Evolutionary conservation across 177 flowering plant genomes (phyloP).

Genomic region (Tripterygium wilfordii): DNA sequence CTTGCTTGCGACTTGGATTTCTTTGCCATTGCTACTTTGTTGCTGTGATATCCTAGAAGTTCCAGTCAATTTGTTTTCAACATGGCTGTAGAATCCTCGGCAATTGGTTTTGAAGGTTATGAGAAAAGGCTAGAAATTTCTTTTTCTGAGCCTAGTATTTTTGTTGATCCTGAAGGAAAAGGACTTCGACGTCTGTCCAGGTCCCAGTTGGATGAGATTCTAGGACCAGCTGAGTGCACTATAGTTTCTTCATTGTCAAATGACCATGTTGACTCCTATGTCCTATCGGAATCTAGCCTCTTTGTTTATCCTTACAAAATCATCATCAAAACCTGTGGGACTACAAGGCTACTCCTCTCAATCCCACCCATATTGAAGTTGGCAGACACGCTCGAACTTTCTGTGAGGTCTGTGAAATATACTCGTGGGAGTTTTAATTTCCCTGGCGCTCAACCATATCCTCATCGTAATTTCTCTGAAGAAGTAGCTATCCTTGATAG

Average conservation of each 20-base stretch:
- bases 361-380: conserved; percentile 30
- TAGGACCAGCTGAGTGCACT: conserved; percentile 31
- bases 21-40: conserved; percentile 6
- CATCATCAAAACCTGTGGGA: conserved; percentile 39
- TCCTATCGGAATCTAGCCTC: conserved; percentile 38
- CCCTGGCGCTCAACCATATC: conserved; percentile 34
- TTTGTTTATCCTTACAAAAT: conserved; percentile 35
- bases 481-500: conserved; percentile 34
- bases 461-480: conserved; percentile 33
- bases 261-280: conserved; percentile 31
- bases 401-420: conserved; percentile 27
- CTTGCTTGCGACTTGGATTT: too few relatives aligned
- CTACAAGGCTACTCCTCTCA: conserved; percentile 28
- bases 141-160: conserved; percentile 21
- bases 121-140: conserved; percentile 39
- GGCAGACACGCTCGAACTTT: conserved; percentile 23
- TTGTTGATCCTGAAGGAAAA: conserved; percentile 26
- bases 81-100: neutral
- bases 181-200: conserved; percentile 21
- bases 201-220: conserved; percentile 25
- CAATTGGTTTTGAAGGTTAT: conserved; percentile 39
- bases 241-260: conserved; percentile 29
- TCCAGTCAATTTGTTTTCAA: neutral
- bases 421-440: conserved; percentile 34
- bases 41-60: too few relatives aligned